These are phyloP conservation scores for Heterobasidion parviporum DNA, from an alignment of 1,284 basidiomycete genomes.

Conservation along the genomic window DNA sequence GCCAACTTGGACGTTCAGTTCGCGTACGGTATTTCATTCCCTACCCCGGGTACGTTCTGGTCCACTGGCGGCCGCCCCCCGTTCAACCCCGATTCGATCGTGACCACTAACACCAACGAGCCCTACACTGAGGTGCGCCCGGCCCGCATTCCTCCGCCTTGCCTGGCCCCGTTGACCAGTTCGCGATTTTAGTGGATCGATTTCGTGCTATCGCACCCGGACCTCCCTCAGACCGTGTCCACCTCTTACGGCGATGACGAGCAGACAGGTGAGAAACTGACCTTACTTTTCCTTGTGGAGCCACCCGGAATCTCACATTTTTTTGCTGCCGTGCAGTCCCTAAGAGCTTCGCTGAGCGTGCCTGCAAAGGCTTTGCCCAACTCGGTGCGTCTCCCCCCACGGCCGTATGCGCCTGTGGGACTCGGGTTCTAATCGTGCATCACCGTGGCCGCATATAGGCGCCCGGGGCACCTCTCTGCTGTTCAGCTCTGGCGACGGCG, in stretches of 20 bases:
- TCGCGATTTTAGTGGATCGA: conserved; percentile 44
- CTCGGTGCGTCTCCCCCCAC: conserved; percentile 24
- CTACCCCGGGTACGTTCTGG: conserved; percentile 43
- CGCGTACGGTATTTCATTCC: conserved; percentile 52
- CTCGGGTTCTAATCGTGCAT: conserved; percentile 1
- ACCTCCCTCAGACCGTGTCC: conserved; percentile 47
- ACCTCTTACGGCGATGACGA: conserved; percentile 67
- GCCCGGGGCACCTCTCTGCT: conserved; percentile 58
- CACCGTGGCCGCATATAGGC: conserved; percentile 26
- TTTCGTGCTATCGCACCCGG: conserved; percentile 27
- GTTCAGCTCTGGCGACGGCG: conserved; percentile 60
- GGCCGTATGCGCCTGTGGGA: background rate
- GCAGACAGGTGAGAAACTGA: conserved; percentile 40
- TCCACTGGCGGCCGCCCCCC: conserved; percentile 55
- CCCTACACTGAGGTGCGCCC: conserved; percentile 46
- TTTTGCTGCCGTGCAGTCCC: background rate
- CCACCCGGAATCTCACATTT: background rate
- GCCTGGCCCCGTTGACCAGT: too few species aligned
- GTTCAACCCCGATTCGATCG: conserved; percentile 39
- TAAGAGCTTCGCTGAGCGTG: background rate
- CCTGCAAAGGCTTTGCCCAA: background rate
- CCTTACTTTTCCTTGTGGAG: conserved; percentile 11
- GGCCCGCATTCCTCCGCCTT: conserved; percentile 15
- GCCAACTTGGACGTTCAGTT: conserved; percentile 68
- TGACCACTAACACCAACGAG: conserved; percentile 47